Conservation (phyloP, 108 stramenopile species). For the Nannochloropsis salina region DNA sequence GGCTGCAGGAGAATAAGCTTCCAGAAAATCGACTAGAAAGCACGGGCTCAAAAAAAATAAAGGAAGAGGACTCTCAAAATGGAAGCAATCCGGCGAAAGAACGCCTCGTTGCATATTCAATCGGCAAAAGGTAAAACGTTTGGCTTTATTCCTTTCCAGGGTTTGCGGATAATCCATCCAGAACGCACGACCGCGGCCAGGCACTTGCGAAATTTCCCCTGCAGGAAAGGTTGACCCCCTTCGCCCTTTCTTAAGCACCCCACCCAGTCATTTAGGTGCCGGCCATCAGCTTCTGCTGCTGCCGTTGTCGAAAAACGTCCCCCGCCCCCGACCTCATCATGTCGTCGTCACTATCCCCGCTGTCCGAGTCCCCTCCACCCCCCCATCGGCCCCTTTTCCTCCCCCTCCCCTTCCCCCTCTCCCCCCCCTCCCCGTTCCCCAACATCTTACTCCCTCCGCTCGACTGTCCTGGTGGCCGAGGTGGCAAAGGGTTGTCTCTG, state of each 20-base stretch:
- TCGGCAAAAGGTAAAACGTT: too few relatives aligned
- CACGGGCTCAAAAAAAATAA: too few relatives aligned
- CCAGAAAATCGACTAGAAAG: too few relatives aligned
- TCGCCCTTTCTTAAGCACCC: too few relatives aligned
- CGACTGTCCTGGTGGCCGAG: neutral
- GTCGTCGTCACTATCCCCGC: conserved; percentile 13
- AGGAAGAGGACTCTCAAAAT: too few relatives aligned
- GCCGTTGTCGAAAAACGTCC: neutral
- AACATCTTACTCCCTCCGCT: neutral
- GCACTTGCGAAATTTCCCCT: too few relatives aligned
- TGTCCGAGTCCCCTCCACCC: neutral
- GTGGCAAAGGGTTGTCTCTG: neutral
- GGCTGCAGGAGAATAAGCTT: neutral
- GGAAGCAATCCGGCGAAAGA: too few relatives aligned
- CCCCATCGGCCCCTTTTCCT: neutral
- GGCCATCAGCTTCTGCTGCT: neutral
- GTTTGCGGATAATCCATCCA: too few relatives aligned
- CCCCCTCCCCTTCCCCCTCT: neutral
- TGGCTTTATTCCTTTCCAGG: too few relatives aligned
- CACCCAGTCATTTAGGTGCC: neutral
- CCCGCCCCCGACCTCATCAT: neutral
- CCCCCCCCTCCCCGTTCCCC: neutral
- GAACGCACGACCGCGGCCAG: too few relatives aligned
- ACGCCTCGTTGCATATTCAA: too few relatives aligned
- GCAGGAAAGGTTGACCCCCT: too few relatives aligned